phyloP scores from a whole-genome alignment of 1,139 yeast genomes.

The Zygosaccharomyces sapae region DNA sequence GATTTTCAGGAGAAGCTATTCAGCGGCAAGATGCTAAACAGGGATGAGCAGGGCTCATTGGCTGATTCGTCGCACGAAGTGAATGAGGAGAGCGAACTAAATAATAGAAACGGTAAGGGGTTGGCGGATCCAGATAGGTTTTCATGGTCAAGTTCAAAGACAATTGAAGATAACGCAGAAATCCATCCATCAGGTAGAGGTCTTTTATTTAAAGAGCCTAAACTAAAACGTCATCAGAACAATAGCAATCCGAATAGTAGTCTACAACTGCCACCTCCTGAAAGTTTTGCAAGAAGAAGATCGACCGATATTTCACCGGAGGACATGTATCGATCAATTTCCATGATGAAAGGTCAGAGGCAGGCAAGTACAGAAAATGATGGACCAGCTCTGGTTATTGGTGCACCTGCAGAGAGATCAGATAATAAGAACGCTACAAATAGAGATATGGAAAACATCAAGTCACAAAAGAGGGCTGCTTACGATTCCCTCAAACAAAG shows the following conservation, averaged over 20 bases:
- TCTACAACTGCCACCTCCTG: conserved; percentile 11
- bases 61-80: conserved; percentile 6
- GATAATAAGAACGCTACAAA: neutral
- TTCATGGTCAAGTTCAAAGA: conserved; percentile 15
- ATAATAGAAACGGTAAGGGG: conserved; percentile 1
- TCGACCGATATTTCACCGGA: conserved; percentile 64
- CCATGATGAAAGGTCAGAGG: conserved; percentile 61
- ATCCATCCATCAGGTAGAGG: conserved; percentile 11
- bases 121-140: conserved; percentile 10
- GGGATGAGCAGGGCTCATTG: conserved; percentile 29
- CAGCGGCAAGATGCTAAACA: conserved; percentile 35
- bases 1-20: conserved; percentile 36
- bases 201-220: conserved; percentile 10
- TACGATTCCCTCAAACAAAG: neutral
- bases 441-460: neutral
- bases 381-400: conserved; percentile 79
- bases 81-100: neutral
- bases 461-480: neutral
- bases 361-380: conserved; percentile 45
- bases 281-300: conserved; percentile 34
- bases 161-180: conserved; percentile 9
- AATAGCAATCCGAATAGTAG: conserved; percentile 1
- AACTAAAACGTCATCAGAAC: conserved; percentile 1
- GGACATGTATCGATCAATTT: conserved; percentile 79
- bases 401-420: conserved; percentile 68